A percentile compares a stretch with the other conserved stretches of the same genome.
Conservation (phyloP, 2,329 filamentous ascomycete genomes). For the Aspergillus pseudoglaucus region DNA sequence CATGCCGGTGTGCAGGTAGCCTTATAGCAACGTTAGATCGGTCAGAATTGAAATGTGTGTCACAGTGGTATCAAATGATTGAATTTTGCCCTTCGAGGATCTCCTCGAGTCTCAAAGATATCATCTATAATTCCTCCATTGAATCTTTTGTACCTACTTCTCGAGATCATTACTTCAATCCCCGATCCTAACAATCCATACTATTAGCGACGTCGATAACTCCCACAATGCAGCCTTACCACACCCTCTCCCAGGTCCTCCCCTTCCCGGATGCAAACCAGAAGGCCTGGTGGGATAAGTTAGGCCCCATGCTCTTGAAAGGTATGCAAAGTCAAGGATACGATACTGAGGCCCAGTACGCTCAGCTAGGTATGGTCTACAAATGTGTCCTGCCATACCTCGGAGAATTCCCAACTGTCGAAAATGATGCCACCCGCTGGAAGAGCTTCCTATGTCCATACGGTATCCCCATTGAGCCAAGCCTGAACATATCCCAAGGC, state of each 20-base stretch:
- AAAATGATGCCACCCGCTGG: conserved; percentile 3
- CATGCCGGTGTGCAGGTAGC: no score
- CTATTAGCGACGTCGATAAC: background rate
- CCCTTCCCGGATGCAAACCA: conserved; percentile 7
- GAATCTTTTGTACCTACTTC: background rate
- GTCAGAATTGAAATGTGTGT: background rate
- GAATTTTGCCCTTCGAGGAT: no score
- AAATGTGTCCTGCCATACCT: conserved; percentile 13
- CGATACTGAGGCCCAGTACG: conserved; percentile 11
- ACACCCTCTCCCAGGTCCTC: background rate
- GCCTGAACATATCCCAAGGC: conserved; percentile 9
- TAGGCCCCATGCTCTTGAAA: conserved; percentile 11
- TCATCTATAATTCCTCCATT: background rate
- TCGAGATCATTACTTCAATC: no score
- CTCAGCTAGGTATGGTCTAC: conserved; percentile 9
- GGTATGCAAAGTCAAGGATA: conserved; percentile 11
- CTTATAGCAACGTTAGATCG: no score
- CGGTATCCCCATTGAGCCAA: conserved; percentile 11
- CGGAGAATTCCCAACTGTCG: conserved; percentile 7
- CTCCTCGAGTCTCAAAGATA: background rate
- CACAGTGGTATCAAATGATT: background rate
- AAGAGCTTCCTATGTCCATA: conserved; percentile 8
- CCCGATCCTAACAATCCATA: no score
- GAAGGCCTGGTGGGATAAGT: conserved; percentile 16
- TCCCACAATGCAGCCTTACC: background rate